Percentiles rank a stretch among this genome's conserved stretches.
Evolutionary conservation across 495 filamentous ascomycete genomes (phyloP).

Genomic region (Tuber brumale): DNA sequence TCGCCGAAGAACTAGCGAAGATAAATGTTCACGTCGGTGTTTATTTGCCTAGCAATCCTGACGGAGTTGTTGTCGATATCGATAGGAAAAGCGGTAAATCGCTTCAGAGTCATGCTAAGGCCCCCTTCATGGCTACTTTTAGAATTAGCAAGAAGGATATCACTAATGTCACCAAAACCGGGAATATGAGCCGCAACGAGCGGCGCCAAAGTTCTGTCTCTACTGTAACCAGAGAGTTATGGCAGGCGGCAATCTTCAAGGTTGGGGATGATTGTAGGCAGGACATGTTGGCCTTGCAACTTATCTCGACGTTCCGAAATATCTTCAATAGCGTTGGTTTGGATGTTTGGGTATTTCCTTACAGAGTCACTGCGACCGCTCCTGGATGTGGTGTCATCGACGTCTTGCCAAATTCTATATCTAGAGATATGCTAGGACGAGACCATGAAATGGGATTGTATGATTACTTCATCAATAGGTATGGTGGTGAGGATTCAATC

Average conservation of each 20-base stretch:
- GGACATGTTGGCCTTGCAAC: constrained; percentile 90
- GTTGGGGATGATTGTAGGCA: constrained; percentile 98
- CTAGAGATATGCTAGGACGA: constrained; percentile 94
- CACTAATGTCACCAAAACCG: constrained; percentile 45
- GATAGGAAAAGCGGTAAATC: constrained; percentile 97
- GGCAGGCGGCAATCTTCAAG: constrained; percentile 99
- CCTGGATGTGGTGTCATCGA: constrained; percentile 98
- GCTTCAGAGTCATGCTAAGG: constrained; percentile 93
- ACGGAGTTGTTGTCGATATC: constrained; percentile 93
- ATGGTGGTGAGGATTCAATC: constrained; percentile 89
- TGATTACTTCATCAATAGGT: constrained; percentile 95
- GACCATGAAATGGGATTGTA: constrained; percentile 97
- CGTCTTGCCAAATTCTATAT: constrained; percentile 93
- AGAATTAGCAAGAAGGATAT: constrained; percentile 74
- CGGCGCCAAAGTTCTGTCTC: constrained; percentile 40
- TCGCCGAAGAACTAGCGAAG: constrained; percentile 94
- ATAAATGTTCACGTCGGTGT: constrained; percentile 97
- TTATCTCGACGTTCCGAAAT: constrained; percentile 93
- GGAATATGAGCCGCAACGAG: constrained; percentile 43
- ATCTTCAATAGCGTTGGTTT: constrained; percentile 92
- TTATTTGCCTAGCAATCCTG: constrained; percentile 93
- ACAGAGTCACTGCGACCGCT: constrained; percentile 93
- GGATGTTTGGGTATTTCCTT: constrained; percentile 94
- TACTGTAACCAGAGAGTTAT: constrained; percentile 69
- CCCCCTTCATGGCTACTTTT: constrained; percentile 98